Conservation (phyloP, 2,329 filamentous ascomycete species). For the Claviceps arundinis region DNA sequence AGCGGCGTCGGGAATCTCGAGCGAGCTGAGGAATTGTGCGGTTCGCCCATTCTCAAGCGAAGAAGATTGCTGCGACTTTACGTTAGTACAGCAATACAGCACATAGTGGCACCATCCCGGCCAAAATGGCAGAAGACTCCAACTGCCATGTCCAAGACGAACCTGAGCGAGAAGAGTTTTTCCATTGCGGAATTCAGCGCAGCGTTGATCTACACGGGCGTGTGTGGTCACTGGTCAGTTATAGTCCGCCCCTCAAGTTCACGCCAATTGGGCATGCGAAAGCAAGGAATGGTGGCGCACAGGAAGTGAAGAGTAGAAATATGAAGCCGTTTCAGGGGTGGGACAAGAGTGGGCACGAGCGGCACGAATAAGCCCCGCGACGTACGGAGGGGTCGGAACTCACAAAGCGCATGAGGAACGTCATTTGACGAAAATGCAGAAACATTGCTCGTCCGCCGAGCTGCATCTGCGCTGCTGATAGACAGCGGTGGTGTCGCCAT, state of each 20-base stretch:
- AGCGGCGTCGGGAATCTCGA: constrained; percentile 31
- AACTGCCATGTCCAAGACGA: not conserved
- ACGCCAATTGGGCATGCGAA: not conserved
- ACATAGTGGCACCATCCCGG: no score
- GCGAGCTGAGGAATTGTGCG: constrained; percentile 31
- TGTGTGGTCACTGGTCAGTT: constrained; percentile 1
- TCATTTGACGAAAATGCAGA: constrained; percentile 20
- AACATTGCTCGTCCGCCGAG: constrained; percentile 24
- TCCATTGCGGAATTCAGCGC: constrained; percentile 21
- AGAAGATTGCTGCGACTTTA: constrained; percentile 1
- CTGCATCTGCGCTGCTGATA: constrained; percentile 17
- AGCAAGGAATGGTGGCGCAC: not conserved
- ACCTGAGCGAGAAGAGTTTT: constrained; percentile 14
- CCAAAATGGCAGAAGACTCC: no score
- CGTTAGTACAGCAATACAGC: not conserved
- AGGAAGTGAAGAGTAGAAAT: not conserved
- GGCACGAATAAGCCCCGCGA: no score
- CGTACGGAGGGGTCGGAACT: constrained; percentile 17
- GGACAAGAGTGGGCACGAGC: not conserved
- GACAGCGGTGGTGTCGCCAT: constrained; percentile 8
- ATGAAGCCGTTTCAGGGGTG: not conserved
- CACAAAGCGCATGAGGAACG: constrained; percentile 35
- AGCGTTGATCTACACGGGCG: constrained; percentile 21
- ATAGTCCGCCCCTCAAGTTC: no score
- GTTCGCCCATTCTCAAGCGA: constrained; percentile 25